Conservation (phyloP, 1,284 basidiomycete genomes). For the Trichosporon inkin region DNA sequence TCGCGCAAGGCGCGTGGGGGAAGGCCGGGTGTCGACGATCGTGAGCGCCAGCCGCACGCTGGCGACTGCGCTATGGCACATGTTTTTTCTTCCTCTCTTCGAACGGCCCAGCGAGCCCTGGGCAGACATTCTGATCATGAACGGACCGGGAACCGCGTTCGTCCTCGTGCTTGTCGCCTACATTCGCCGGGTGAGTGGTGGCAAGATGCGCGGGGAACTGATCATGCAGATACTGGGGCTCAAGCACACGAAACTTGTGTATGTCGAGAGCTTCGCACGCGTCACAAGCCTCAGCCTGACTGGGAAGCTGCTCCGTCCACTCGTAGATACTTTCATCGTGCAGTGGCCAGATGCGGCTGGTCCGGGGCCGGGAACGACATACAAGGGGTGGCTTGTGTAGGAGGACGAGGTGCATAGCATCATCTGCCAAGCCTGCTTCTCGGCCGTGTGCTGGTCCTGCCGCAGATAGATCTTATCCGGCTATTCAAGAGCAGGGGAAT, state of each 20-base stretch:
- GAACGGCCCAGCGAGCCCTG: constrained; percentile 49
- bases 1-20: constrained; percentile 78
- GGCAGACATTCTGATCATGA: constrained; percentile 78
- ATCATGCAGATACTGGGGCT: constrained; percentile 73
- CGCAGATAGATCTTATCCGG: too few species aligned
- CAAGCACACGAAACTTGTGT: constrained; percentile 69
- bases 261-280: constrained; percentile 92
- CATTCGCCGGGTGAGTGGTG: constrained; percentile 65
- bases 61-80: constrained; percentile 56
- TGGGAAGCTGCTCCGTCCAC: constrained; percentile 69
- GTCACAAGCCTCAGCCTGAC: constrained; percentile 78
- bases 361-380: constrained; percentile 5
- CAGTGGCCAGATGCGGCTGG: constrained; percentile 69
- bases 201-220: background rate
- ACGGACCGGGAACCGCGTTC: constrained; percentile 93
- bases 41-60: constrained; percentile 64
- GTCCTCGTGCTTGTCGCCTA: constrained; percentile 69
- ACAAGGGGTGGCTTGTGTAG: constrained; percentile 22
- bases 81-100: constrained; percentile 57
- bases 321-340: constrained; percentile 82
- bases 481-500: too few species aligned
- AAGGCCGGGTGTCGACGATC: constrained; percentile 65
- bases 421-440: background rate
- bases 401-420: background rate
- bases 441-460: background rate